Base-by-base conservation (phyloP, 2,329 filamentous ascomycete species). In the Neophaeococcomyces mojaviensis region DNA sequence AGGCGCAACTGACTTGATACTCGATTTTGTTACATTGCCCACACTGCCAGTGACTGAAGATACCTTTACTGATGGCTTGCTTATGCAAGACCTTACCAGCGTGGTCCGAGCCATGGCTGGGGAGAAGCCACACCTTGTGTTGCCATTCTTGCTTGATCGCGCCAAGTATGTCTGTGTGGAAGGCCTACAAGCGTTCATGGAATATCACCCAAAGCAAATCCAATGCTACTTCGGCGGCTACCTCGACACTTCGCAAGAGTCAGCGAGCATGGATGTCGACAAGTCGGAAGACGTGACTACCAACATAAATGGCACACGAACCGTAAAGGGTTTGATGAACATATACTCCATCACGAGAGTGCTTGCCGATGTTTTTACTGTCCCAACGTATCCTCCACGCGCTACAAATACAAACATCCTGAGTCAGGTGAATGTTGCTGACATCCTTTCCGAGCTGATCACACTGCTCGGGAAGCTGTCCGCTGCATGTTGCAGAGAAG, bases 21-120 rank as follows among this genome's bases (percentile, higher is more conserved):
- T 98, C 44, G 88, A 96, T 59, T 79, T 96, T 46, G 84, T 84
- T 33, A 86, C 85, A 44, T 78, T 89, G 24, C 84, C 88, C 4
- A 89, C 87, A 61, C 73, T 97, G 38, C 81, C 87, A 1, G 51
- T 53, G 12, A 33, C 35, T 6, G 48, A 50, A 37, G 41, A 55
- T 20, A 34, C 55, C 16, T 53, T 57, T 40, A 46, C 47, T n/a
- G 81, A 81, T 55, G 78, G 86, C 58, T 49, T 51, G 16, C 37
- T 55, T 31, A 82, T 82, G 46, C 78, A 82, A 49, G 80, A 84
- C 49, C 72, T 96, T 44, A 78, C 82, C 13, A 77, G 80, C 30
- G 82, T 94, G 9, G 73, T 95, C 40, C 80, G 86, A 52, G 77
- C 83, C 53, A 76, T 96, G 52, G 79, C 89, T 5, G 90, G 97